These are phyloP conservation scores for Ophiocordyceps camponoti-floridani DNA, from an alignment of 2,329 filamentous ascomycete genomes.

Conservation along the genomic window DNA sequence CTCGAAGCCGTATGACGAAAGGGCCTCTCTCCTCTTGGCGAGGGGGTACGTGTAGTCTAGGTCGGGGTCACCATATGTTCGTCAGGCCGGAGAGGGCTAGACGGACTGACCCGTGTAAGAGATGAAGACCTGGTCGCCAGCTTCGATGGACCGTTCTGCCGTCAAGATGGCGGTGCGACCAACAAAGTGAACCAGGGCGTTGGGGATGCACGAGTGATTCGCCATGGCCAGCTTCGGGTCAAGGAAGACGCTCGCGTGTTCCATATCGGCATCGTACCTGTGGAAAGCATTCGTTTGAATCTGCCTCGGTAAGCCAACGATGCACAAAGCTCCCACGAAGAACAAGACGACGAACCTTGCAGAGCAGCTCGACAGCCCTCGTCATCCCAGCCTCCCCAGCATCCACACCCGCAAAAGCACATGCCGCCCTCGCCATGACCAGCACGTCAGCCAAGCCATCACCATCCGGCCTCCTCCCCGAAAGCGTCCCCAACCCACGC, in stretches of 20 bases:
- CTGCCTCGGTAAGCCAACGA: constrained; percentile 12
- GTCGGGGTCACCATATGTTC: background rate
- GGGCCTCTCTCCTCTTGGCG: constrained; percentile 20
- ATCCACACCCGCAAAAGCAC: constrained; percentile 22
- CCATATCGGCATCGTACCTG: constrained; percentile 31
- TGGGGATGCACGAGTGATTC: constrained; percentile 45
- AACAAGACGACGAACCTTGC: constrained; percentile 23
- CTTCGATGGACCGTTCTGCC: constrained; percentile 27
- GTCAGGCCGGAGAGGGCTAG: background rate
- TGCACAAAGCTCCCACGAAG: no score
- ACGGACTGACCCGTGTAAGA: constrained; percentile 38
- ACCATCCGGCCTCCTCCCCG: constrained; percentile 26
- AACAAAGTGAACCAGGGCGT: constrained; percentile 37
- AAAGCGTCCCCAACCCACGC: constrained; percentile 19
- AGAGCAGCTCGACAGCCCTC: constrained; percentile 28
- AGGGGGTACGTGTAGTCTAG: constrained; percentile 30
- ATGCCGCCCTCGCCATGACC: constrained; percentile 25
- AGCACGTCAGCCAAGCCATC: constrained; percentile 26
- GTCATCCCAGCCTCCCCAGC: constrained; percentile 10
- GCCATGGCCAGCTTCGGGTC: constrained; percentile 37
- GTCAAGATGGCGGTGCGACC: constrained; percentile 31
- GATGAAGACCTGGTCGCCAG: constrained; percentile 39
- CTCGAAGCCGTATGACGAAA: constrained; percentile 32
- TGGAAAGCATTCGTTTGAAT: constrained; percentile 46
- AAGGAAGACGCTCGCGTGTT: constrained; percentile 35